Evolutionary conservation across 176 grass and related monocot genomes (phyloP).

Genomic region (Panicum miliaceum): DNA sequence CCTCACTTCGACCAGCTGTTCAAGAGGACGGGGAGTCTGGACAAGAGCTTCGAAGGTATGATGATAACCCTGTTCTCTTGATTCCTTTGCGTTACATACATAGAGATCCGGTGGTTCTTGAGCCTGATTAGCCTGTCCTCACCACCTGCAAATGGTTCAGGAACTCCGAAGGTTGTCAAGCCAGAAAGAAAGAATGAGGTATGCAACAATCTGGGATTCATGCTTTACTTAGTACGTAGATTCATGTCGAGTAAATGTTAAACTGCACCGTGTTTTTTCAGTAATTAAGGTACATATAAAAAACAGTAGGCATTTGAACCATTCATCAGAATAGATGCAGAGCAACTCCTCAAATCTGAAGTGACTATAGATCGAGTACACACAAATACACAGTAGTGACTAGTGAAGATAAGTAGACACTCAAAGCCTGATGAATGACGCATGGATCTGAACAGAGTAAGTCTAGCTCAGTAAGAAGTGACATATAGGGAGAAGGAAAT

Average conservation of each 20-base stretch:
- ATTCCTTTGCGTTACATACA: neutral
- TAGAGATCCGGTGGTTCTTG: conserved; percentile 18
- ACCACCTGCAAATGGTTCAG: conserved; percentile 50
- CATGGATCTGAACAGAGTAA: conserved; percentile 33
- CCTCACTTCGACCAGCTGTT: conserved; percentile 96
- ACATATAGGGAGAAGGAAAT: neutral
- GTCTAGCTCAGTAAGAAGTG: neutral
- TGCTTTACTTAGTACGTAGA: neutral
- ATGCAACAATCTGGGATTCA: neutral
- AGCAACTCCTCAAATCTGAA: neutral
- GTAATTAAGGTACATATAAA: neutral
- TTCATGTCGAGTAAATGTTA: neutral
- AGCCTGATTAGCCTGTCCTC: conserved; percentile 15
- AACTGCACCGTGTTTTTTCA: neutral
- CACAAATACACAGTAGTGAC: neutral
- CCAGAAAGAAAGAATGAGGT: conserved; percentile 95
- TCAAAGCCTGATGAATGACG: neutral
- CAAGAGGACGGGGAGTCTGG: conserved; percentile 96
- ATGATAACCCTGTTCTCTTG: neutral
- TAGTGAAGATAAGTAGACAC: neutral
- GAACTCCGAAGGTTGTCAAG: conserved; percentile 93
- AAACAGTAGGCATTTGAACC: neutral
- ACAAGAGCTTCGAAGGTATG: conserved; percentile 98
- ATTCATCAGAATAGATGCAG: neutral
- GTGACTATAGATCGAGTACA: neutral